A percentile compares a stretch with the other conserved stretches of the same genome.
Conservation (phyloP, 2,329 filamentous ascomycete species). For the Colletotrichum gigasporum region DNA sequence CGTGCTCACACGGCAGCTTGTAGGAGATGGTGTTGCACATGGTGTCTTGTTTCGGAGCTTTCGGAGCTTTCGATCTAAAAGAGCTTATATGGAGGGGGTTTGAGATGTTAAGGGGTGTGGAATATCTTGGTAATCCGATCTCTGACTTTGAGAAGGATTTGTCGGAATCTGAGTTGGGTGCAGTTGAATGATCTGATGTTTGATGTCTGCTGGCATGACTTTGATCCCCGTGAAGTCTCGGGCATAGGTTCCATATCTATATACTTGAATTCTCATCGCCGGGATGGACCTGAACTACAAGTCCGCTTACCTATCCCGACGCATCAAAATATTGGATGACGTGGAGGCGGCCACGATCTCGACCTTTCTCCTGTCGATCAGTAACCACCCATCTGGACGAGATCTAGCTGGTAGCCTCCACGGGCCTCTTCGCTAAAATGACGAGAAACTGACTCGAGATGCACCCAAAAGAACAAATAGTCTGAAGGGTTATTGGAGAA, state of each 20-base stretch:
- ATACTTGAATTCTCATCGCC: too few species aligned
- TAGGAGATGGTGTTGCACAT: constrained; percentile 63
- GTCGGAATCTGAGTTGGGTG: not conserved
- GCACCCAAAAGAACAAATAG: constrained; percentile 26
- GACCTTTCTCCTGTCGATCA: constrained; percentile 4
- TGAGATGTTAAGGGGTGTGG: not conserved
- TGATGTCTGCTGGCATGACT: not conserved
- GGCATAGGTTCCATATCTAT: not conserved
- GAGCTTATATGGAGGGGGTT: not conserved
- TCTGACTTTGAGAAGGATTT: too few species aligned
- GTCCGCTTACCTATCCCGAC: too few species aligned
- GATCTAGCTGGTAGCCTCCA: not conserved
- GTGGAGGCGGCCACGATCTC: not conserved
- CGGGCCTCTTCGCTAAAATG: not conserved
- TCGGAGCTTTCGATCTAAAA: not conserved
- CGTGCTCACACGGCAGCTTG: constrained; percentile 61
- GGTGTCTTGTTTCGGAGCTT: constrained; percentile 13
- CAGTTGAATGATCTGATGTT: not conserved
- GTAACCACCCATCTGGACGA: not conserved
- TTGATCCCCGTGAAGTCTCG: too few species aligned
- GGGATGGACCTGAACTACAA: too few species aligned
- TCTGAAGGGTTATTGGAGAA: constrained; percentile 23
- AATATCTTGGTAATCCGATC: too few species aligned
- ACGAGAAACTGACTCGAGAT: not conserved
- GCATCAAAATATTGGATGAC: constrained; percentile 1